Conservation (phyloP, 306 rosid genomes). For the Cicer bijugum region DNA sequence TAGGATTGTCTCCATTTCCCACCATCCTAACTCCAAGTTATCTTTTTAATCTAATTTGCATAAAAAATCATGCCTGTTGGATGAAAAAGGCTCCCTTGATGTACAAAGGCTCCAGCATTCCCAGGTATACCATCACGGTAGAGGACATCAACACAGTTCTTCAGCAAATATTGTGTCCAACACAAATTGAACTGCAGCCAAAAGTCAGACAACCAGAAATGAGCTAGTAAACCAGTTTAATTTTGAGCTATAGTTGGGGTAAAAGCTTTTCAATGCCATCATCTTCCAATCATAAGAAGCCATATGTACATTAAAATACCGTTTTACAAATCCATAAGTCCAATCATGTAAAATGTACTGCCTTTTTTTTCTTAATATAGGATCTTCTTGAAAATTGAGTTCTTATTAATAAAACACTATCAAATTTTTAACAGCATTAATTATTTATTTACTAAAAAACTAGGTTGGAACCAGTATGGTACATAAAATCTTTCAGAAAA, state of each 20-base stretch:
- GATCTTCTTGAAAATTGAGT: too few species aligned
- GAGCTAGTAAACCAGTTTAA: background rate
- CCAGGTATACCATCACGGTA: slow-evolving; percentile 20
- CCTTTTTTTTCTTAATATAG: too few species aligned
- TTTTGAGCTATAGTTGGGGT: background rate
- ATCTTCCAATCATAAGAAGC: slow-evolving; percentile 2
- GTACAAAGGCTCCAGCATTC: slow-evolving; percentile 29
- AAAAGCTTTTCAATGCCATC: background rate
- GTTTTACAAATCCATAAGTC: too few species aligned
- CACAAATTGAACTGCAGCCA: slow-evolving; percentile 59
- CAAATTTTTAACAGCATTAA: too few species aligned
- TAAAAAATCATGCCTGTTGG: slow-evolving; percentile 5
- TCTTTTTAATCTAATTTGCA: slow-evolving; percentile 2
- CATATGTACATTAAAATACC: background rate
- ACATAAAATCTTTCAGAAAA: too few species aligned
- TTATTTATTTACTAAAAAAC: too few species aligned
- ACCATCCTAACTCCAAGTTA: too few species aligned
- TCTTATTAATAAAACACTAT: too few species aligned
- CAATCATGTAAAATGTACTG: too few species aligned
- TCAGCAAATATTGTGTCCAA: slow-evolving; percentile 70
- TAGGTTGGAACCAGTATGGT: too few species aligned
- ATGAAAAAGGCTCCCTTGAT: slow-evolving; percentile 40
- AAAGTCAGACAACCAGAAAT: slow-evolving; percentile 20
- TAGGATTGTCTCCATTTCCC: too few species aligned
- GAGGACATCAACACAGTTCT: slow-evolving; percentile 49